These are phyloP conservation scores for Diaporthe eres DNA, from an alignment of 2,329 filamentous ascomycete genomes.

Conservation along the genomic window DNA sequence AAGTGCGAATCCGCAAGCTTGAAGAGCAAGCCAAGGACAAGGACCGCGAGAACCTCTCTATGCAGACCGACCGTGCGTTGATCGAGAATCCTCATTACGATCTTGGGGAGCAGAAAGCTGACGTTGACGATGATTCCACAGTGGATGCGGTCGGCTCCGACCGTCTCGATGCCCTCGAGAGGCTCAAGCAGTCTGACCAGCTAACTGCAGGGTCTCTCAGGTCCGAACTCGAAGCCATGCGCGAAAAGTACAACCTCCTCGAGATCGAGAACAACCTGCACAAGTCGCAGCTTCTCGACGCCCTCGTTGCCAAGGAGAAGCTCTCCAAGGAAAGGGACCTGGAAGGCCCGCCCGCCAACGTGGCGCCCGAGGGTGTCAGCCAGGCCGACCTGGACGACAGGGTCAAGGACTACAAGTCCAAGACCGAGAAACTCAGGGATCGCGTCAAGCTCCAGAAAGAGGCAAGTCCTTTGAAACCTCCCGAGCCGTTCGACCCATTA, in stretches of 20 bases:
- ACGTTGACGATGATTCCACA: constrained; percentile 50
- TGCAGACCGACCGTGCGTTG: constrained; percentile 65
- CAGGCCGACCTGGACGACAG: constrained; percentile 53
- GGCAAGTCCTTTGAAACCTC: constrained; percentile 59
- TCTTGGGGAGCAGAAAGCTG: constrained; percentile 32
- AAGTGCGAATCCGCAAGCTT: constrained; percentile 60
- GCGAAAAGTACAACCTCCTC: constrained; percentile 64
- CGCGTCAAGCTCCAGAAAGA: constrained; percentile 70
- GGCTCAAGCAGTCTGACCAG: constrained; percentile 72
- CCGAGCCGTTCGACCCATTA: constrained; percentile 1
- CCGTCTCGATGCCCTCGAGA: constrained; percentile 67
- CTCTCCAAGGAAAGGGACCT: constrained; percentile 67
- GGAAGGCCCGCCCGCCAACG: constrained; percentile 53
- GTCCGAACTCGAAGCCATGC: constrained; percentile 69
- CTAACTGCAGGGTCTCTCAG: constrained; percentile 71
- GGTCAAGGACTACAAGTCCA: constrained; percentile 61
- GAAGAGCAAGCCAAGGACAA: constrained; percentile 65
- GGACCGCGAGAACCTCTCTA: constrained; percentile 68
- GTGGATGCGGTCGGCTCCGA: constrained; percentile 69
- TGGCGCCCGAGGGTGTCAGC: constrained; percentile 47
- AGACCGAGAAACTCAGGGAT: constrained; percentile 70
- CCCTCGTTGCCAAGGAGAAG: constrained; percentile 72
- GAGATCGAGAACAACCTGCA: constrained; percentile 68
- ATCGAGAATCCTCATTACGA: constrained; percentile 39
- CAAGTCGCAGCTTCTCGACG: constrained; percentile 72